Conservation (phyloP, 164 flowering plant species). For the Vitis riparia region DNA sequence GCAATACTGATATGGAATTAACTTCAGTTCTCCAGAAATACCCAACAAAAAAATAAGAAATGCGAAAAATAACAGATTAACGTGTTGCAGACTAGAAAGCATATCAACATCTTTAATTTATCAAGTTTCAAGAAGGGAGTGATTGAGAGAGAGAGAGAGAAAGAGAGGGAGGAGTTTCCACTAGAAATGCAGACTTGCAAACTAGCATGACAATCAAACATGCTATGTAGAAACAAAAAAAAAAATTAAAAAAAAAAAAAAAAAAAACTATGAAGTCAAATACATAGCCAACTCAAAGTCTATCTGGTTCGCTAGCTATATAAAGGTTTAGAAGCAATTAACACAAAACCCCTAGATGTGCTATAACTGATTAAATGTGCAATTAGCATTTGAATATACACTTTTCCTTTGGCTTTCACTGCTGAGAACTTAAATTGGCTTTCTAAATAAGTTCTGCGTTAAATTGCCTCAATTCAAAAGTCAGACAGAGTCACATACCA, state of each 20-base stretch:
- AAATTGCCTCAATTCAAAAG: not conserved
- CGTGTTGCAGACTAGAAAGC: not conserved
- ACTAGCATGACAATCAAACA: not conserved
- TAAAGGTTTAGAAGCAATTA: not conserved
- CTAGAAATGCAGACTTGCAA: too few relatives aligned
- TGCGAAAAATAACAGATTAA: not conserved
- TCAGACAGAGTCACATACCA: conserved; percentile 45
- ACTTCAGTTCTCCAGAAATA: too few relatives aligned
- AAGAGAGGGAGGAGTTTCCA: not conserved
- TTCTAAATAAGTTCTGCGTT: not conserved
- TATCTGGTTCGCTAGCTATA: not conserved
- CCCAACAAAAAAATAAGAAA: too few relatives aligned
- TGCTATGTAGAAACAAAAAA: not conserved
- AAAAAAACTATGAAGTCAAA: not conserved
- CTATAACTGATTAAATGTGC: not conserved
- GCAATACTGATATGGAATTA: too few relatives aligned
- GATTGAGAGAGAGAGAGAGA: not conserved
- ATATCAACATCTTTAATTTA: not conserved
- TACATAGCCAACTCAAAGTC: not conserved
- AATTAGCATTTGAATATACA: not conserved
- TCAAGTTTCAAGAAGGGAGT: not conserved
- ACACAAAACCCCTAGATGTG: not conserved
- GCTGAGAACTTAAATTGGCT: not conserved
- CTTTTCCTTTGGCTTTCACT: not conserved
- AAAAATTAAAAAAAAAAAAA: not conserved